Evolutionary conservation across 208 protist species (phyloP), one percentile per base, ranked within the genome.

Genomic region (Leishmania martiniquensis): DNA sequence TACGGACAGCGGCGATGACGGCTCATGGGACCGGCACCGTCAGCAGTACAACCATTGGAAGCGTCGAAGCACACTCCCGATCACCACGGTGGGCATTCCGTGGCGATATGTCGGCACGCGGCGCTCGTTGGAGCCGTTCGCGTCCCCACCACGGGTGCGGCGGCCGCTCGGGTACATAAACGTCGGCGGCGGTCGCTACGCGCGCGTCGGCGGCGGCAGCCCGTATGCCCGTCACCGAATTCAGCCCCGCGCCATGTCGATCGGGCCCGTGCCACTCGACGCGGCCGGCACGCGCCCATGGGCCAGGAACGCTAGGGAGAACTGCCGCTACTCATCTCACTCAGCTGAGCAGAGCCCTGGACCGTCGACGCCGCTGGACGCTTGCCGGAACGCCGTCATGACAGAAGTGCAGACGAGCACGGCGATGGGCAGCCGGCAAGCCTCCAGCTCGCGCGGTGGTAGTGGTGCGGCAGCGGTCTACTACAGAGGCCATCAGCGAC

Each of bases 161-260:
- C 85, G 89, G 10, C 91, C 91, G 22, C 83, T 95, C 15, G 91
- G 91, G 10, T 89, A 85, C 76, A 93, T 95, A 44, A 86, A 86
- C 69, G 60, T 88, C 25, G 87, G 91, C 42, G 89, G 83, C 32
- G 89, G 87, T 37, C 77, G 78, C 55, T 91, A 90, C 60, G 67
- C 81, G 2, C 78, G 83, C 20, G 80, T 81, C 17, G 77, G 79
- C 51, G 77, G 79, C 51, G 63, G 76, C 66, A 88, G 84, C 59
- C 87, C 84, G 20, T 88, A 88, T 57, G 65, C 70, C 29, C 68
- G 67, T 9, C 12, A 39, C 29, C 74, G 15, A 34, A 39, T 45
- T 44, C 76, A 22, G 25, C 47, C 47, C 22, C 39, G 65, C 17
- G 62, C 75, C n/a, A 12, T 4, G 15, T 78, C 74, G 10, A 59